Evolutionary conservation across 1,139 yeast genomes (phyloP), one percentile per base, ranked within the genome.

Genomic region (Hyphopichia buzzinii): DNA sequence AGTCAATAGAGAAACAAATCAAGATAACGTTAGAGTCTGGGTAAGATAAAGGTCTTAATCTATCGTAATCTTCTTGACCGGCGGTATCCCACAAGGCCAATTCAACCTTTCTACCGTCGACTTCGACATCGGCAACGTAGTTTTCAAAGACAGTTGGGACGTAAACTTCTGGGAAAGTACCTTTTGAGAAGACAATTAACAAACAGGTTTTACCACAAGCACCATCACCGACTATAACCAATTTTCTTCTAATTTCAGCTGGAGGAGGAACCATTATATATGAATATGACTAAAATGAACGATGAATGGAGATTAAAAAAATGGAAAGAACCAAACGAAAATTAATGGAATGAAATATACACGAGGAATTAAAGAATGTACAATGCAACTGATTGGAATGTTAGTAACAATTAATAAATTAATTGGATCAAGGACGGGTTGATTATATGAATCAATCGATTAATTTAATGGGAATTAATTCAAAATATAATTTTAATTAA

Each of bases 31-130:
- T 86, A 36, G 96, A 84, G 62, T 88, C 96, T 42, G 96, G 96
- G 68, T 89, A 89, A 21, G 95, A 84, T 53, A 89, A 74, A 23
- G 96, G 96, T 72, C 97, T 84, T 59, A 89, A 76, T 69, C 96
- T 84, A 65, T 88, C 96, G 65, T 88, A 89, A 70, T 89, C 97
- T 73, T 89, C 96, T 76, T 89, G 97, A 46, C 97, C 97, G 39
- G 97, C 97, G 52, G 97, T 89, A 86, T 89, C 97, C 96, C 97
- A 89, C 48, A 89, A 75, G 17, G 96, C 96, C 67, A 89, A 76
- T 62, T 87, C 95, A 41, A 88, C 96, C 64, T 86, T 86, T 72
- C 95, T 84, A 39, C 96, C 96, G 55, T 89, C 90, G 43, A 89
- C 95, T 61, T 85, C 95, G 39, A 89, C 96, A 58, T 87, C 95